Base-by-base conservation (phyloP, 176 grass and related monocot species). In the Saccharum spontaneum region DNA sequence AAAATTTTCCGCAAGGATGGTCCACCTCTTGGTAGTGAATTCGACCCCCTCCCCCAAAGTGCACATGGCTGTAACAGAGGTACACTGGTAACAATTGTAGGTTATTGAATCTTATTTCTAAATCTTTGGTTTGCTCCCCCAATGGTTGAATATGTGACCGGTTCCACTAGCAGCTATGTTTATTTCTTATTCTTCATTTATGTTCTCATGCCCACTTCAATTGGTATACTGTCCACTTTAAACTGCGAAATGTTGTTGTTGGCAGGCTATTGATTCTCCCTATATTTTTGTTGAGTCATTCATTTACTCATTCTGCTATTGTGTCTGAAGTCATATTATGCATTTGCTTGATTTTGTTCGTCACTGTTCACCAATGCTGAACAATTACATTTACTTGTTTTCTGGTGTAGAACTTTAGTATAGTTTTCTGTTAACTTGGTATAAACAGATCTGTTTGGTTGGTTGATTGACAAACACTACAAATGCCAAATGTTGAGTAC, bases 1-100 rank as follows among this genome's bases (percentile, higher is more conserved):
- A 99, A 90, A 83, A 80, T 99, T 38, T 94, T 96, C 83, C 90
- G 97, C 66, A 97, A 94, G 87, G 94, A 97, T 85, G 97, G 97
- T 78, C 97, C 92, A 38, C 20, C 86, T 67, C 94, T 99, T 85
- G 94, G 97, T 49, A 41, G 20, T 16, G 84, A 99, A 81, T 96
- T 97, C 7, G 90, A 97, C 78, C 44, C 61, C 10, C 82, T 84
- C 38, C 83, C 95, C 6, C 50, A 62, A 79, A 88, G 66, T 30
- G 77, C 79, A 6, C 24, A 65, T 77, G 79, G 31, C 34, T 69
- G 55, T 85, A 71, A 8, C 74, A 91, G 76, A 96, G 94, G 92
- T 99, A 82, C 69, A 38, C 59, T n/a, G n/a, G 6, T 77, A 62
- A 60, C 4, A 70, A 30, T 28, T 24, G 17, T 71, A 71, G 52